Evolutionary conservation across 1,284 basidiomycete genomes (phyloP).

Genomic region (Sporisorium sorghi): DNA sequence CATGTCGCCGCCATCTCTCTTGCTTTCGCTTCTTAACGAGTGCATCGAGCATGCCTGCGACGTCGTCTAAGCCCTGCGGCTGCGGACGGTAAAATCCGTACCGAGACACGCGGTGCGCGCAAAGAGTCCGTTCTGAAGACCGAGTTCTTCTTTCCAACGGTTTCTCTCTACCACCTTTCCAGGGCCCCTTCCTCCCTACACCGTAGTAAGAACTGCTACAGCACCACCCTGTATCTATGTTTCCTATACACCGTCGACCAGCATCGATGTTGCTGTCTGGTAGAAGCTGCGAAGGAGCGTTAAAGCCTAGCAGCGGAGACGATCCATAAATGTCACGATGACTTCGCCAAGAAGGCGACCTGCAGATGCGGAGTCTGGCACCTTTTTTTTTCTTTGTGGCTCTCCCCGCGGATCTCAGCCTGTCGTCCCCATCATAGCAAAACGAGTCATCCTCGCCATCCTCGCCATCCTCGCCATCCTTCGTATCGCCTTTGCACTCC

Average conservation of each 20-base stretch:
- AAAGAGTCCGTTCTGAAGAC: constrained; percentile 16
- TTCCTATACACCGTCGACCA: no score
- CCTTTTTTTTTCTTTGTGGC: neutral
- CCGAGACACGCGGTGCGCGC: constrained; percentile 1
- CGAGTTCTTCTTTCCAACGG: constrained; percentile 1
- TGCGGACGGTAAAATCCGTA: neutral
- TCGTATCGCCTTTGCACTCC: constrained; percentile 12
- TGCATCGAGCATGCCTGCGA: neutral
- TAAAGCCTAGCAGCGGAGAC: no score
- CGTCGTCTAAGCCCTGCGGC: neutral
- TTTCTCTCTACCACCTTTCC: neutral
- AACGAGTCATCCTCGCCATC: no score
- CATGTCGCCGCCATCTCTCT: constrained; percentile 8
- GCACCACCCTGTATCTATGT: no score
- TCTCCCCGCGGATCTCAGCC: neutral
- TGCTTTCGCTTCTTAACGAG: neutral
- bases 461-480: no score
- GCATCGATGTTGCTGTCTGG: no score
- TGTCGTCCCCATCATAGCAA: no score
- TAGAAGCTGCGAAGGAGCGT: neutral
- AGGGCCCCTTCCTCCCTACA: neutral
- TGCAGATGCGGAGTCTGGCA: constrained; percentile 3
- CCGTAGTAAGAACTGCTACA: neutral
- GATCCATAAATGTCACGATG: neutral
- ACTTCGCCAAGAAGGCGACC: constrained; percentile 7